Conservation (phyloP, 441 rosid species). For the Breynia disticha region DNA sequence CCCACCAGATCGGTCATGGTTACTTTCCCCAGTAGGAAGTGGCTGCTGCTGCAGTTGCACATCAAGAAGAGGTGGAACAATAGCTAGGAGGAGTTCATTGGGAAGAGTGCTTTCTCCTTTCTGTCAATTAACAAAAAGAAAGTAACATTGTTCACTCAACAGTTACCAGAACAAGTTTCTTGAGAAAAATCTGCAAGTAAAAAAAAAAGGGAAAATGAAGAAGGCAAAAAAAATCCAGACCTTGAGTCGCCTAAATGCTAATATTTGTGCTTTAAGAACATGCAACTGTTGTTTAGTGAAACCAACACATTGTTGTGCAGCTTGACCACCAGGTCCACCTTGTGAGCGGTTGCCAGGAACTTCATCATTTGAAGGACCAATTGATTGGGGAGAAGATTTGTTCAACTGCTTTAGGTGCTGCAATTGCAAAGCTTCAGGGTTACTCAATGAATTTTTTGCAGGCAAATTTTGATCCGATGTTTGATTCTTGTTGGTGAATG, state of each 20-base stretch:
- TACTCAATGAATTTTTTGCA: slow-evolving; percentile 35
- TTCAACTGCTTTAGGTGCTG: slow-evolving; percentile 63
- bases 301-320: slow-evolving; percentile 46
- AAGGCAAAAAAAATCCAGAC: slow-evolving; percentile 27
- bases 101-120: slow-evolving; percentile 97
- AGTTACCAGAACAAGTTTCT: slow-evolving; percentile 13
- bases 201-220: neutral
- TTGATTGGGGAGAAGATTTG: slow-evolving; percentile 48
- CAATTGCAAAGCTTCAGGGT: slow-evolving; percentile 50
- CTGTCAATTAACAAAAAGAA: slow-evolving; percentile 33
- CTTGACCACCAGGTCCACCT: slow-evolving; percentile 49
- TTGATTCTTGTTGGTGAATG: slow-evolving; percentile 43
- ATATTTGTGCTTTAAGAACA: slow-evolving; percentile 97
- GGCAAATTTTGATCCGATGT: slow-evolving; percentile 47
- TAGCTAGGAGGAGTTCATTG: slow-evolving; percentile 91
- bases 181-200: neutral
- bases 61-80: slow-evolving; percentile 88
- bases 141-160: slow-evolving; percentile 11
- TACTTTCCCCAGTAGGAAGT: slow-evolving; percentile 46
- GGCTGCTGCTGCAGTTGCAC: slow-evolving; percentile 49
- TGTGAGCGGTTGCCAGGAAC: slow-evolving; percentile 34
- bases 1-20: slow-evolving; percentile 54
- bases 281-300: slow-evolving; percentile 95
- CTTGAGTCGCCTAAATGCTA: slow-evolving; percentile 96
- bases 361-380: slow-evolving; percentile 45